Conservation (phyloP, 164 flowering plant species). For the Vitis rotundifolia region DNA sequence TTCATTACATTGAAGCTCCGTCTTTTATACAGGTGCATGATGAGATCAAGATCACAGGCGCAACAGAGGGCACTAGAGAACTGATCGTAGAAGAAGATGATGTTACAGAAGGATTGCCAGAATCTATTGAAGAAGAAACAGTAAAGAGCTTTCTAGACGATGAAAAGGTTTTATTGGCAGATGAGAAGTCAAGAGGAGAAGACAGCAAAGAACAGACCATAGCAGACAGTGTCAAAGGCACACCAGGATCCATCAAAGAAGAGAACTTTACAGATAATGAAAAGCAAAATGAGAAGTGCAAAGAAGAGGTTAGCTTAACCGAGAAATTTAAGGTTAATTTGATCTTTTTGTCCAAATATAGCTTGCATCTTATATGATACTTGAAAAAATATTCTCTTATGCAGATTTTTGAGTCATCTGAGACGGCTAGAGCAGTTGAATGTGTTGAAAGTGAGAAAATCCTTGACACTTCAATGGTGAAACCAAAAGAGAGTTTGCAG, state of each 20-base stretch:
- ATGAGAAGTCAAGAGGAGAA: conserved; percentile 2
- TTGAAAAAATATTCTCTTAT: neutral
- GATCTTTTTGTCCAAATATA: neutral
- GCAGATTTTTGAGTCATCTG: conserved; percentile 9
- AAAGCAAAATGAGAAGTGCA: conserved; percentile 7
- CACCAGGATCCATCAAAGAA: conserved; percentile 1
- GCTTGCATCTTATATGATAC: neutral
- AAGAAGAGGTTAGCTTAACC: conserved; percentile 20
- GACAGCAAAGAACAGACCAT: conserved; percentile 2
- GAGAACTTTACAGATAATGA: conserved; percentile 2
- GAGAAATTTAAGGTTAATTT: neutral
- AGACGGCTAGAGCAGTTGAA: conserved; percentile 5
- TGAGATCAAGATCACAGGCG: neutral
- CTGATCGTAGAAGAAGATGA: neutral
- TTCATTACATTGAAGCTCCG: neutral
- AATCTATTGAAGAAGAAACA: conserved; percentile 9
- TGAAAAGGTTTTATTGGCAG: neutral
- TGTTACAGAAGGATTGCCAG: neutral
- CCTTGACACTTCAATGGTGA: neutral
- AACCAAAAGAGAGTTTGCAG: conserved; percentile 9
- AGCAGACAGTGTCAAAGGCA: conserved; percentile 1
- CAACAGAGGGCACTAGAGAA: neutral
- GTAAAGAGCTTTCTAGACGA: conserved; percentile 4
- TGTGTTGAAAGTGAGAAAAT: neutral
- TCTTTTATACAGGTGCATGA: conserved; percentile 4